These are phyloP conservation scores for Diutina sp. DNA, from an alignment of 1,139 yeast genomes.

Conservation along the genomic window DNA sequence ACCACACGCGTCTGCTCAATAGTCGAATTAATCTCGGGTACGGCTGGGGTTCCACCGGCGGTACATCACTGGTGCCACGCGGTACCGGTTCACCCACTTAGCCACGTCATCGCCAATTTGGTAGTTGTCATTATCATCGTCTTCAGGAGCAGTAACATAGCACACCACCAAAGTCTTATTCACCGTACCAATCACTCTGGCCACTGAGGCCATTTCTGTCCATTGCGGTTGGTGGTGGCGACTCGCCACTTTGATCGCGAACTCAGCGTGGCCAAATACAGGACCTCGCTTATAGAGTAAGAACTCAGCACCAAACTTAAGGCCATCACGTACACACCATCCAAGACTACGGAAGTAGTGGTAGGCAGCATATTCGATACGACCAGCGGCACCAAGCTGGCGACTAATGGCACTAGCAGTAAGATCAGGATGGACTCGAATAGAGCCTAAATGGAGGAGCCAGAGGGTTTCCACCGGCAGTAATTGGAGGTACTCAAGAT, in stretches of 20 bases:
- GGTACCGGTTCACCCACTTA: conserved; percentile 24
- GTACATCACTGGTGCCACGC: conserved; percentile 52
- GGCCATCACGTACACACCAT: conserved; percentile 90
- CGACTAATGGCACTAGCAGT: not conserved
- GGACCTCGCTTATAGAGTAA: conserved; percentile 84
- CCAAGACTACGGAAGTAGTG: conserved; percentile 83
- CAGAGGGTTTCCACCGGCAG: conserved; percentile 71
- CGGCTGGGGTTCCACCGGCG: conserved; percentile 78
- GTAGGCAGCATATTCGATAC: conserved; percentile 53
- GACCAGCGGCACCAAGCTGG: not conserved
- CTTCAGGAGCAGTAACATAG: conserved; percentile 44
- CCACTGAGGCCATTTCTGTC: conserved; percentile 52
- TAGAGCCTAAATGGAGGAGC: conserved; percentile 36
- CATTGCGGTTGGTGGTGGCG: conserved; percentile 21
- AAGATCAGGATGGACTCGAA: not conserved
- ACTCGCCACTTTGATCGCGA: conserved; percentile 42
- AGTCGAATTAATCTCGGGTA: conserved; percentile 37
- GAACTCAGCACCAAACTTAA: conserved; percentile 81
- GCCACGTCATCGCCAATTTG: conserved; percentile 10
- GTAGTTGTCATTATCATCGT: conserved; percentile 18
- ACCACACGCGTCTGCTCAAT: not conserved
- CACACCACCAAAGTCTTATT: conserved; percentile 63
- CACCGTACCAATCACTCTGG: conserved; percentile 81
- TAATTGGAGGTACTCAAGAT: conserved; percentile 59
- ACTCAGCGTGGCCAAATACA: conserved; percentile 90